Percentiles rank a stretch among this genome's conserved stretches.
These are phyloP conservation scores for Teunomyces lycoperdinae DNA, from an alignment of 805 yeast genomes.

Conservation along the genomic window DNA sequence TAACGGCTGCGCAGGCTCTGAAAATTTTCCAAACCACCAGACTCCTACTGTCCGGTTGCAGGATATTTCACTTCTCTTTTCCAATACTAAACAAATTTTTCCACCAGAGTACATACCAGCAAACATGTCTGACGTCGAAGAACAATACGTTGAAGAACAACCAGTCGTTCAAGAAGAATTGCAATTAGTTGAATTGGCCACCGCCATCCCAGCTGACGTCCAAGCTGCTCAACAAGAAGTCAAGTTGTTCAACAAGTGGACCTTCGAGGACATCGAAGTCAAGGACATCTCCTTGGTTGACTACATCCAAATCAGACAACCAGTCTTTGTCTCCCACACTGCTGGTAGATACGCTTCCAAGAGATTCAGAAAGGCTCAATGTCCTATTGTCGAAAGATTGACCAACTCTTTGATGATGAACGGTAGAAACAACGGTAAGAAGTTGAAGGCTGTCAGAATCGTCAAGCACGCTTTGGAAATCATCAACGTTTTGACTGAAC, in stretches of 20 bases:
- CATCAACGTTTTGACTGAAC: slow-evolving; percentile 95
- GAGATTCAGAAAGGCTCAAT: slow-evolving; percentile 99
- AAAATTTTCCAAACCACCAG: slow-evolving; percentile 12
- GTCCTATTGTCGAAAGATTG: slow-evolving; percentile 98
- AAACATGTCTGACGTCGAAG: slow-evolving; percentile 86
- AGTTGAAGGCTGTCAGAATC: slow-evolving; percentile 99
- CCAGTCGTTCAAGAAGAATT: slow-evolving; percentile 86
- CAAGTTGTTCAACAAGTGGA: slow-evolving; percentile 99
- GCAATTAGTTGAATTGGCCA: slow-evolving; percentile 82
- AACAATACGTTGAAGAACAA: slow-evolving; percentile 49
- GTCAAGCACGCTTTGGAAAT: slow-evolving; percentile 99
- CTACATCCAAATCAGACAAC: slow-evolving; percentile 96
- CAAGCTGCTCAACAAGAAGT: slow-evolving; percentile 94
- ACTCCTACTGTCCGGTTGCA: slow-evolving; percentile 1
- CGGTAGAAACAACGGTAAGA: slow-evolving; percentile 99
- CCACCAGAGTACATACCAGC: slow-evolving; percentile 6
- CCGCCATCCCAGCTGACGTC: slow-evolving; percentile 94
- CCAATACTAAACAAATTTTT: slow-evolving; percentile 3
- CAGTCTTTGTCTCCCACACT: slow-evolving; percentile 97
- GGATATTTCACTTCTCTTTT: slow-evolving; percentile 6
- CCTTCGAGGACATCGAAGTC: slow-evolving; percentile 95
- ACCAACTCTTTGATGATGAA: slow-evolving; percentile 99
- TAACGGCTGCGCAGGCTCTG: slow-evolving; percentile 9
- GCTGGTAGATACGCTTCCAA: slow-evolving; percentile 99
- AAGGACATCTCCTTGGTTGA: slow-evolving; percentile 98